Evolutionary conservation across 139 green algal species (phyloP), one percentile per base, ranked within the genome.

Genomic region (Spirogloea muscicola): DNA sequence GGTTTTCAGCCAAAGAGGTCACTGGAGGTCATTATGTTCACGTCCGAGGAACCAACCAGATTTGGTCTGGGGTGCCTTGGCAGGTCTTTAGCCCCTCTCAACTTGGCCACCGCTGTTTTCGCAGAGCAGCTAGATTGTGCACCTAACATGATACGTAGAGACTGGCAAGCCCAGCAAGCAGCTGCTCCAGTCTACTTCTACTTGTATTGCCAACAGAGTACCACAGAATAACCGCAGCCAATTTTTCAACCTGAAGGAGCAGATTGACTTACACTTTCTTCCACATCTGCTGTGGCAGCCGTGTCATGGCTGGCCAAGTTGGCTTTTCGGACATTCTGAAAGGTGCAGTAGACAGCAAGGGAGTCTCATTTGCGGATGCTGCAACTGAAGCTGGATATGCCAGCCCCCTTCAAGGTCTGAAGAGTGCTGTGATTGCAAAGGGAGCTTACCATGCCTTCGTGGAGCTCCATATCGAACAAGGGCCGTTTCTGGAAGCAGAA

Each of bases 391-490:
- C 73, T 41, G 86, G 84, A 7, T 78, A 82, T 74, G 9, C 39
- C 33, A 64, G 40, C 69, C 62, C 80, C 29, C 6, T 83, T 37
- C 63, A 67, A 1, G 80, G 89, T 10, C 76, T 92, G 52, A 40
- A 84, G 2, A 64, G 39, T 4, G 62, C 82, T 0, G 44, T 59
- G 39, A 21, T 82, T 9, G 3, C 27, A 4, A 18, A 33, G 0
- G 33, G 49, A 3, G 52, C 90, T 2, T 72, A 81, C 21, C 65
- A 88, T 41, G 62, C 82, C 18, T 98, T 98, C 86, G 87, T 98
- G 58, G 93, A 98, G 85, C 90, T 98, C 48, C 93, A 98, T 85
- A 98, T 98, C 21, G 93, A 98, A 84, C 93, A 98, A 84, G 93
- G 88, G 0, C 91, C 92, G 1, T 7, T 85, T 37, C 80, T 97